These are phyloP conservation scores for Hyaloperonospora arabidopsidis DNA, from an alignment of 352 stramenopile genomes.

Conservation along the genomic window DNA sequence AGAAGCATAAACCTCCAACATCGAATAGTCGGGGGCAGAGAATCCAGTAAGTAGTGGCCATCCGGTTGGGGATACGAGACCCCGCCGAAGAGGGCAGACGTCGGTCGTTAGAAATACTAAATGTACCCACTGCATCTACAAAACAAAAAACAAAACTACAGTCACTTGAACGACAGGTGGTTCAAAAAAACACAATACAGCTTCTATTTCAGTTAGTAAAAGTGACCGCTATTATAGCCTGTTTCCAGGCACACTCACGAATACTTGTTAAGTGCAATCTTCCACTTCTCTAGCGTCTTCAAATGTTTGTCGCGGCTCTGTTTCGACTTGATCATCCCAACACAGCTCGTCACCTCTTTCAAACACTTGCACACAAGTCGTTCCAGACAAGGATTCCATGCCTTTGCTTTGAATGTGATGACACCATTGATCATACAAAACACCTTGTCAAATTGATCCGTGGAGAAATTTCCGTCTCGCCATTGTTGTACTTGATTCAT, in stretches of 20 bases:
- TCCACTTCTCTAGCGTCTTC: constrained; percentile 17
- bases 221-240: neutral
- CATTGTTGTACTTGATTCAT: constrained; percentile 15
- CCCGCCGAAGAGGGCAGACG: too few species aligned
- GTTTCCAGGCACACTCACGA: neutral
- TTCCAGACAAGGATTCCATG: constrained; percentile 15
- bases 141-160: too few species aligned
- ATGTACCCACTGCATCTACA: too few species aligned
- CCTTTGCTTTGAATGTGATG: constrained; percentile 11
- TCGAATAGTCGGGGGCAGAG: too few species aligned
- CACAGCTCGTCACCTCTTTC: constrained; percentile 15
- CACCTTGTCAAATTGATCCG: constrained; percentile 25
- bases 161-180: too few species aligned
- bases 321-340: constrained; percentile 18
- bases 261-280: neutral
- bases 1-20: too few species aligned
- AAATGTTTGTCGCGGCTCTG: constrained; percentile 13
- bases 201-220: neutral
- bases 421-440: constrained; percentile 10
- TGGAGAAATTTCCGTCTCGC: constrained; percentile 27
- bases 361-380: constrained; percentile 6
- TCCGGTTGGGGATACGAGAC: too few species aligned
- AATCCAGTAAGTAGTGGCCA: too few species aligned
- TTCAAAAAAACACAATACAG: neutral
- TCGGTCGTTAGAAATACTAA: too few species aligned